Percentiles rank a stretch among this genome's conserved stretches.
These are phyloP conservation scores for Vinca major DNA, from an alignment of 305 asterid genomes.

Conservation along the genomic window DNA sequence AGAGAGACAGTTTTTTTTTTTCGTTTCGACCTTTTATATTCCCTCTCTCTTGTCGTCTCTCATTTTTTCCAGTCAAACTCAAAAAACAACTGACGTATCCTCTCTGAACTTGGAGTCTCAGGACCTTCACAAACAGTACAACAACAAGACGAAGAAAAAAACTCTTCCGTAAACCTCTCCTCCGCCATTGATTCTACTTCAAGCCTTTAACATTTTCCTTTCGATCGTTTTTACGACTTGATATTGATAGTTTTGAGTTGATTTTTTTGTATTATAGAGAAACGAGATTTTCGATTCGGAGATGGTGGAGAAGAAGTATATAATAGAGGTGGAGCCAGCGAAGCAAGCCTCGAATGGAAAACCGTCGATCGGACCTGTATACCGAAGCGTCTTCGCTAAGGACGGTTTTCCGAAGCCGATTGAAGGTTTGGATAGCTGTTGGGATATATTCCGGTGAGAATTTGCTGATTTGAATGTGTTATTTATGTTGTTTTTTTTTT, in stretches of 20 bases:
- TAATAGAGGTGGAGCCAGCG: conserved; percentile 64
- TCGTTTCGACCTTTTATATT: too few relatives aligned
- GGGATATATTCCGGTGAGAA: conserved; percentile 90
- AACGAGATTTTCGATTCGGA: conserved; percentile 15
- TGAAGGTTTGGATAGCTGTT: conserved; percentile 68
- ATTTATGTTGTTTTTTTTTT: neutral
- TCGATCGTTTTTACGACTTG: neutral
- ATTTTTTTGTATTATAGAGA: neutral
- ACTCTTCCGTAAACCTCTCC: neutral
- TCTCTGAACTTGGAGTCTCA: too few relatives aligned
- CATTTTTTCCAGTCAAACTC: too few relatives aligned
- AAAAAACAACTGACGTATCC: too few relatives aligned
- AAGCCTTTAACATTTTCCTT: neutral
- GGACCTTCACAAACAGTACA: neutral
- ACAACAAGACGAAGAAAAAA: neutral
- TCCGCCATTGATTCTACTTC: neutral
- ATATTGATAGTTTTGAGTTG: neutral
- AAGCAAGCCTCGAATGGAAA: conserved; percentile 55
- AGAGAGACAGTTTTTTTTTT: too few relatives aligned
- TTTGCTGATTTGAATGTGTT: neutral
- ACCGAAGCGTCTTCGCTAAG: conserved; percentile 67
- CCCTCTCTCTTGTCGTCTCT: too few relatives aligned
- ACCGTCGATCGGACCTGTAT: conserved; percentile 84
- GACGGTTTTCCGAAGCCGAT: conserved; percentile 77
- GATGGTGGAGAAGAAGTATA: conserved; percentile 44